Conservation (phyloP, 495 filamentous ascomycete species). For the Darksidea phi region DNA sequence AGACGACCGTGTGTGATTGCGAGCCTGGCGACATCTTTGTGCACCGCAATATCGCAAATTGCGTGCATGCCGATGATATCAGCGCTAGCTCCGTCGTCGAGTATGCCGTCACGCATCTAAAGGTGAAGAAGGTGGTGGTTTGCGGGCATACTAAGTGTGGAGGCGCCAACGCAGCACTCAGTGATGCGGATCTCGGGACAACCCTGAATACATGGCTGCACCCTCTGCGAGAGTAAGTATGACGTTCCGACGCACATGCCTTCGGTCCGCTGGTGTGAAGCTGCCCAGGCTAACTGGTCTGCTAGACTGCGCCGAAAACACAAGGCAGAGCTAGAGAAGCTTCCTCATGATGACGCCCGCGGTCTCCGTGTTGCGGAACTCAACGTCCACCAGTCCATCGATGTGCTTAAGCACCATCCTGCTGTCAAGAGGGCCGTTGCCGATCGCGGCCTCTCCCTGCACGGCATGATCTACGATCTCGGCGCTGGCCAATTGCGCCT, state of each 20-base stretch:
- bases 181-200: slow-evolving; percentile 64
- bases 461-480: slow-evolving; percentile 47
- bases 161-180: slow-evolving; percentile 68
- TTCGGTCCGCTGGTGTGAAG: neutral
- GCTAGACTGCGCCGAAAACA: slow-evolving; percentile 30
- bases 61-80: slow-evolving; percentile 74
- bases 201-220: slow-evolving; percentile 81
- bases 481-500: slow-evolving; percentile 40
- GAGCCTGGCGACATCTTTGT: slow-evolving; percentile 88
- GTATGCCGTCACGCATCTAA: slow-evolving; percentile 71
- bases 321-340: slow-evolving; percentile 34
- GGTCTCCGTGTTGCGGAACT: slow-evolving; percentile 41
- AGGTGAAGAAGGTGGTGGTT: slow-evolving; percentile 79
- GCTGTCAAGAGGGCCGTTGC: slow-evolving; percentile 42
- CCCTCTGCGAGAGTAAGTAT: slow-evolving; percentile 46
- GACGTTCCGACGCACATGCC: neutral
- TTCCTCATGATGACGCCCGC: slow-evolving; percentile 33
- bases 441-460: slow-evolving; percentile 44
- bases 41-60: slow-evolving; percentile 93
- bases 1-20: slow-evolving; percentile 77
- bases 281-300: neutral
- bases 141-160: slow-evolving; percentile 84
- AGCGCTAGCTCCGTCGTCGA: slow-evolving; percentile 76
- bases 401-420: slow-evolving; percentile 40
- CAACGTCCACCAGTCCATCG: slow-evolving; percentile 43